phyloP scores from a whole-genome alignment of 2,329 filamentous ascomycete genomes.

The Coniochaeta sp. region DNA sequence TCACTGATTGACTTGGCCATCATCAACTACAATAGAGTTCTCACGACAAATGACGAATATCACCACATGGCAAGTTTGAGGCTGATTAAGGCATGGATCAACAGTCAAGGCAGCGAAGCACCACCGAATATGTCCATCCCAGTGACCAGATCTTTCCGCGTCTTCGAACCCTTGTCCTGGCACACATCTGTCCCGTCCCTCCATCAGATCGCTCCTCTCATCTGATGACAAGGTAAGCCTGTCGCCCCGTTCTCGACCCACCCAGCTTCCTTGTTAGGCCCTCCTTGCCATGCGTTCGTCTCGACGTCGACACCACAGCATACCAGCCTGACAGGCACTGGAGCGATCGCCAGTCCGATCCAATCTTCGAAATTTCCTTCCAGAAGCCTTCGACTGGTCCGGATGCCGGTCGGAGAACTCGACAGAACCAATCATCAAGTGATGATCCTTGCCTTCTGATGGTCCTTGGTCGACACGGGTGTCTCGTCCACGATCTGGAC shows the following conservation, averaged over 20 bases:
- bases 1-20: background rate
- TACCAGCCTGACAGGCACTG: slow-evolving; percentile 6
- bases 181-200: slow-evolving; percentile 5
- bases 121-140: background rate
- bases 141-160: background rate
- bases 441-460: slow-evolving; percentile 3
- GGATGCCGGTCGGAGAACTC: slow-evolving; percentile 15
- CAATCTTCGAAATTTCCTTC: slow-evolving; percentile 10
- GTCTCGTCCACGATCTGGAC: background rate
- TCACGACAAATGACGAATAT: background rate
- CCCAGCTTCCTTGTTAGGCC: slow-evolving; percentile 6
- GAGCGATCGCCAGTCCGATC: slow-evolving; percentile 6
- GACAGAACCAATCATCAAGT: slow-evolving; percentile 6
- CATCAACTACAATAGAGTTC: background rate
- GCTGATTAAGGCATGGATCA: background rate
- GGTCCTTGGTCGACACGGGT: too few relatives aligned
- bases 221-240: slow-evolving; percentile 1
- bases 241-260: slow-evolving; percentile 8
- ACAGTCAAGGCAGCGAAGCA: background rate
- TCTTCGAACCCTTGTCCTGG: background rate
- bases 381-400: slow-evolving; percentile 12
- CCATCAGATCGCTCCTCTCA: slow-evolving; percentile 6
- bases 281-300: slow-evolving; percentile 4
- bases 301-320: background rate
- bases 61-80: background rate